Base-by-base conservation (phyloP, 2,329 filamentous ascomycete species). In the Gaeumannomyces tritici region DNA sequence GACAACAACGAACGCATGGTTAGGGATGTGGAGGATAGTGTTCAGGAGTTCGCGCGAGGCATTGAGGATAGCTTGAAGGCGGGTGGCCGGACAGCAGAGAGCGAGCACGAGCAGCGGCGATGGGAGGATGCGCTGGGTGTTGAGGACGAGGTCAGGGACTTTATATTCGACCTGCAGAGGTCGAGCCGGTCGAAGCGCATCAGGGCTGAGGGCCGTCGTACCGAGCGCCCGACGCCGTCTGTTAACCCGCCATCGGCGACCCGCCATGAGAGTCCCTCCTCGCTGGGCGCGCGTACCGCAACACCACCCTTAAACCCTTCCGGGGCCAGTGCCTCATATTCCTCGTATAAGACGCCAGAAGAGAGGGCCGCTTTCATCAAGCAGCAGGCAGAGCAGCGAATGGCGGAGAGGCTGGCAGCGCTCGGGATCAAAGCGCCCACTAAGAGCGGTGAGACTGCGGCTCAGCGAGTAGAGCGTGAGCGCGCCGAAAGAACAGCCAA, bases 1-100 rank as follows among this genome's bases (percentile, higher is more conserved):
- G 93, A 98, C 72, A 90, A 91, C 69, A 96, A 98, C 69, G 95
- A 99, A 75, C 87, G 89, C 63, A 97, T 99, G 93, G 93, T 96
- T 28, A 87, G 87, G 62, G 95, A 99, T 74, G 93, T 99, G 1
- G 95, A 99, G 72, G 95, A 98, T 56, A 96, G 93, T 70, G 93
- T 98, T 57, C 88, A 88, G 31, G 93, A 96, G 62, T 97, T 96
- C 71, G 85, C 90, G 60, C 86, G 83, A 57, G 87, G 91, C 65
- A 85, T 99, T 60, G 93, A 98, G 72, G 89, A 95, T 68, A 92
- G 80, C 70, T 83, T 99, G 29, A 95, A 95, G 72, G 91, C 96
- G 63, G 90, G 88, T 55, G 84, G 81, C 55, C 85, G 89, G 65
- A 89, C 88, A 68, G 88, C 87, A 54, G 85, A 87, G 3, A 90